Base-by-base conservation (phyloP, 345 rosid genomes). In the Schrenkiella parvula region DNA sequence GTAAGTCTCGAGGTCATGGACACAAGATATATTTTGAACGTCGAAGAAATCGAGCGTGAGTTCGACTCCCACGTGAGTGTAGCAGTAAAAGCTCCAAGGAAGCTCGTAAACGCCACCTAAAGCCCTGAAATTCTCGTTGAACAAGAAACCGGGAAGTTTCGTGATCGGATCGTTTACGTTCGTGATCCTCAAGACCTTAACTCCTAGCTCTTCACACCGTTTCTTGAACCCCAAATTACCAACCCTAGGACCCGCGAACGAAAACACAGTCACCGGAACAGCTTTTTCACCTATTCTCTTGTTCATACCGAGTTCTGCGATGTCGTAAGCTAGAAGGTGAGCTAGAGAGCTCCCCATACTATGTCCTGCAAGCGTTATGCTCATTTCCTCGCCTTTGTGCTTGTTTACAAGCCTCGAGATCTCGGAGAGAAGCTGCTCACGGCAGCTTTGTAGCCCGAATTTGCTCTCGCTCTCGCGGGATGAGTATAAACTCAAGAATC, bases 281-380 rank as follows among this genome's bases (percentile, higher is more conserved):
- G 17, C 4, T 6, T 68, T 61, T 32, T 39, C 32, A 7, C 52
- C 47, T 51, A 52, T 77, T 71, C 42, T 59, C 32, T 39, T 65
- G 48, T 84, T 84, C 12, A 90, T 51, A 17, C 89, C 97, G 1
- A 90, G 86, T 71, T 93, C 97, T 0, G 88, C 50, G 5, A 93
- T 86, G 58, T 93, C 98, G 12, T 93, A 90, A 1, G 93, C 96
- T 14, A 93, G 84, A 28, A 93, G 88, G 47, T 82, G 86, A 50
- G 97, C 98, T 55, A 93, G 43, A 56, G 97, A 84, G 29, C 98
- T 86, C 35, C 98, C 98, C 98, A 89, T 87, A 51, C 97, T 89
- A 66, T 93, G 98, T 7, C 98, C 93, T 0, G 96, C 88, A 26
- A 93, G 55, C 11, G 97, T 84, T 39, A 93, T 89, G 78, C 96